Evolutionary conservation across 805 yeast genomes (phyloP), one percentile per base, ranked within the genome.

Genomic region (Candida pseudoglaebosa): DNA sequence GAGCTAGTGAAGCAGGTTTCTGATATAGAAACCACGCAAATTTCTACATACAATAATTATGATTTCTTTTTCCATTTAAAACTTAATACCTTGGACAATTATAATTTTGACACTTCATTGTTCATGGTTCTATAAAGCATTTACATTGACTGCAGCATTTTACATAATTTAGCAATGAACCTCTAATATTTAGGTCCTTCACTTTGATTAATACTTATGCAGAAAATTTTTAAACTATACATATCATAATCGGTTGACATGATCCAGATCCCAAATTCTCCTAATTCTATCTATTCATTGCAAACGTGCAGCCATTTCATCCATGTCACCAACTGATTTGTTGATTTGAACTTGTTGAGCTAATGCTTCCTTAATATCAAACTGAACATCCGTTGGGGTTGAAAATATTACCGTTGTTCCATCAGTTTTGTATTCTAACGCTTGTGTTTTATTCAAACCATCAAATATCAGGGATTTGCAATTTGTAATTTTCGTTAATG

Each of bases 1-100:
- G 42, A 39, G 42, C 42, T 39, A 39, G 39, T 39, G 42, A 39
- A 39, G 42, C 42, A 3, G 4, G 6, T 36, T 35, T 19, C 10
- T 28, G 37, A 21, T n/a, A n/a, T n/a, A n/a, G n/a, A n/a, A n/a
- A n/a, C n/a, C n/a, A n/a, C n/a, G n/a, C n/a, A n/a, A n/a, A n/a
- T n/a, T n/a, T n/a, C n/a, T n/a, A n/a, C n/a, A n/a, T n/a, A n/a
- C n/a, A n/a, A n/a, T n/a, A n/a, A n/a, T n/a, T n/a, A n/a, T n/a
- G n/a, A n/a, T n/a, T n/a, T n/a, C n/a, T n/a, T n/a, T n/a, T n/a
- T n/a, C n/a, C n/a, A n/a, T n/a, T n/a, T n/a, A n/a, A n/a, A n/a
- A n/a, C n/a, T n/a, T n/a, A n/a, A n/a, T n/a, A n/a, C n/a, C n/a
- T n/a, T n/a, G n/a, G n/a, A n/a, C n/a, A n/a, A n/a, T n/a, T n/a